Base-by-base conservation (phyloP, 495 filamentous ascomycete genomes). In the Aspergillus taichungensis region DNA sequence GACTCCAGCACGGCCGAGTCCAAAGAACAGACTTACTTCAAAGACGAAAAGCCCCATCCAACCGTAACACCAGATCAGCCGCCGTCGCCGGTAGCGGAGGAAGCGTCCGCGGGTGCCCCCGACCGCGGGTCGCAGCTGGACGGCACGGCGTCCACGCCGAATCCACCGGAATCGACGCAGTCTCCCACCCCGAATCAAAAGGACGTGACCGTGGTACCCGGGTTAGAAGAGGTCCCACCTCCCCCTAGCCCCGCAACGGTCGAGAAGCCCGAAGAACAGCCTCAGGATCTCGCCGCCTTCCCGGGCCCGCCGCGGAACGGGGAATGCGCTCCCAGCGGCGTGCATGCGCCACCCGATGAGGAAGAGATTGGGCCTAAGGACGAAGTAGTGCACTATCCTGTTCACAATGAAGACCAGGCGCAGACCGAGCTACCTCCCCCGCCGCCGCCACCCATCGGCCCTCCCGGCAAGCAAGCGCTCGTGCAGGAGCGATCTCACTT, bases 1-100 rank as follows among this genome's bases (percentile, higher is more conserved):
- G 72, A 78, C 48, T 72, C 73, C 13, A 80, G 73, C 50, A 73
- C 74, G 0, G 69, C 66, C 6, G 78, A 80, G 53, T 75, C 76
- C 9, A 79, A 73, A 54, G 76, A 80, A 30, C 67, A 65, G 11
- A 46, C 55, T 34, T 59, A 61, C 37, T 56, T 61, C 31, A 55
- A 65, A 1, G 73, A 80, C 44, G 80, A 83, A 52, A 79, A 79
- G 50, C 56, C 53, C 41, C 60, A 57, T 39, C 49, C 51, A 49
- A 65, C 53, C 32, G 60, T 66, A 42, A 66, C 50, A 45, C 59
- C 55, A 11, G 67, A 66, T 43, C 61, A 53, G 49, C 43, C 54
- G 6, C 56, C 56, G 40, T 56, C 61, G 27, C 59, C 62, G 47
- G 44, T 54, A 28, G 53, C 69, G 51, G 63, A 72, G 38, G 55